Conservation (phyloP, 2,329 filamentous ascomycete genomes). For the Grosmannia clavigera region DNA sequence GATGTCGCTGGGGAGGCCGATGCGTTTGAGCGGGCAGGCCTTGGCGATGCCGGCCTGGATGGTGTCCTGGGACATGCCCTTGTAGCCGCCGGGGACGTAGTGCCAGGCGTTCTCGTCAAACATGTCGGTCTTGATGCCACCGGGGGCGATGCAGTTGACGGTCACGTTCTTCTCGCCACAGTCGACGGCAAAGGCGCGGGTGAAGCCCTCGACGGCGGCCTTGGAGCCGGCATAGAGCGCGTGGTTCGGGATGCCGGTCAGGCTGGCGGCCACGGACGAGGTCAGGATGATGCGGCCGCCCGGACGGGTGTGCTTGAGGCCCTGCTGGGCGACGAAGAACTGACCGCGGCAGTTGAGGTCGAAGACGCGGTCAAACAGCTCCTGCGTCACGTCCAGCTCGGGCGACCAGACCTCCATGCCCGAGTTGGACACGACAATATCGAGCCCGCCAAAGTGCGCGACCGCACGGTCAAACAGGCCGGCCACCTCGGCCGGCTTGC, state of each 20-base stretch:
- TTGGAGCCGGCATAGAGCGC: conserved; percentile 61
- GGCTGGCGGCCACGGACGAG: conserved; percentile 54
- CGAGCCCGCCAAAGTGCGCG: conserved; percentile 53
- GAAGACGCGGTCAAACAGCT: conserved; percentile 62
- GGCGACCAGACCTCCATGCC: conserved; percentile 61
- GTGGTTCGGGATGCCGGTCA: conserved; percentile 56
- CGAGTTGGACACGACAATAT: conserved; percentile 62
- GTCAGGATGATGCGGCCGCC: conserved; percentile 64
- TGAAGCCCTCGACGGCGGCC: conserved; percentile 61
- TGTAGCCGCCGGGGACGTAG: conserved; percentile 45
- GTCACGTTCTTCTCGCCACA: conserved; percentile 57
- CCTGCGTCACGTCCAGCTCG: conserved; percentile 55
- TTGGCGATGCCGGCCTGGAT: conserved; percentile 43
- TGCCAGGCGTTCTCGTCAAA: conserved; percentile 58
- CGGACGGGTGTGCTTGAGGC: conserved; percentile 55
- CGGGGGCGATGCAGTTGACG: conserved; percentile 60
- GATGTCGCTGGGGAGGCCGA: conserved; percentile 45
- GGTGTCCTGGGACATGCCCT: conserved; percentile 35
- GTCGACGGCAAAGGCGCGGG: conserved; percentile 59
- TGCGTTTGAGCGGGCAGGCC: conserved; percentile 46
- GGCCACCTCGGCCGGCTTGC: conserved; percentile 44
- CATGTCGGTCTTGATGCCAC: conserved; percentile 68
- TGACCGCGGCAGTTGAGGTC: conserved; percentile 59
- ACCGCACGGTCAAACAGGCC: conserved; percentile 54
- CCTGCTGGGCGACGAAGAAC: conserved; percentile 69